Percentiles rank a stretch among this genome's conserved stretches.
These are phyloP conservation scores for Cornus florida DNA, from an alignment of 148 eudicot genomes.

Conservation along the genomic window DNA sequence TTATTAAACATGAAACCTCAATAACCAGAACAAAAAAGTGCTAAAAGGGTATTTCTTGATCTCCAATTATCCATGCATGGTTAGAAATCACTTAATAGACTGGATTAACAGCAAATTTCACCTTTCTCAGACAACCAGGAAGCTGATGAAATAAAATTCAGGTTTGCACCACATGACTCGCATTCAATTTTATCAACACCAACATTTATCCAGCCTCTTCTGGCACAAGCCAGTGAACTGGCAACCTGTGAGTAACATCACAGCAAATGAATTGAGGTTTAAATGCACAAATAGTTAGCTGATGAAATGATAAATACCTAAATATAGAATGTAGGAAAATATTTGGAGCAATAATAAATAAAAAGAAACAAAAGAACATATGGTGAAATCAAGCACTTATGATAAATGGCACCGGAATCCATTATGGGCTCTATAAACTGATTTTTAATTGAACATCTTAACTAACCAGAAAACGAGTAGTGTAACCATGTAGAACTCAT, in stretches of 20 bases:
- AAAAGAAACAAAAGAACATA: neutral
- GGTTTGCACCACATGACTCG: constrained; percentile 77
- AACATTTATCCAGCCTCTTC: constrained; percentile 92
- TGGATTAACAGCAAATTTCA: constrained; percentile 26
- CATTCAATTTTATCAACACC: constrained; percentile 81
- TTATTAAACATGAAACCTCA: neutral
- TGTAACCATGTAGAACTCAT: neutral
- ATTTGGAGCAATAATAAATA: neutral
- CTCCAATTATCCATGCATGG: neutral
- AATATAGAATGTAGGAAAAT: neutral
- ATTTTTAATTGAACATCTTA: neutral
- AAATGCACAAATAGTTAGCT: neutral
- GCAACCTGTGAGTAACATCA: constrained; percentile 53
- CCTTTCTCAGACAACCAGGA: constrained; percentile 65
- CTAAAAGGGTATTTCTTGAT: neutral
- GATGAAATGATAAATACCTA: neutral
- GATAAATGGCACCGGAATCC: neutral
- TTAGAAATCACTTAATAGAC: neutral
- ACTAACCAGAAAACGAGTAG: neutral
- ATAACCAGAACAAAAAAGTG: neutral
- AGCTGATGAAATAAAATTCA: constrained; percentile 46
- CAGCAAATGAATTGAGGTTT: neutral
- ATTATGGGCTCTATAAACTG: neutral
- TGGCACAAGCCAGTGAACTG: constrained; percentile 88
- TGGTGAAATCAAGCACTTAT: neutral